A percentile compares a stretch with the other conserved stretches of the same genome.
Evolutionary conservation across 2,329 filamentous ascomycete species (phyloP).

Genomic region (Trichoderma semiorbis): DNA sequence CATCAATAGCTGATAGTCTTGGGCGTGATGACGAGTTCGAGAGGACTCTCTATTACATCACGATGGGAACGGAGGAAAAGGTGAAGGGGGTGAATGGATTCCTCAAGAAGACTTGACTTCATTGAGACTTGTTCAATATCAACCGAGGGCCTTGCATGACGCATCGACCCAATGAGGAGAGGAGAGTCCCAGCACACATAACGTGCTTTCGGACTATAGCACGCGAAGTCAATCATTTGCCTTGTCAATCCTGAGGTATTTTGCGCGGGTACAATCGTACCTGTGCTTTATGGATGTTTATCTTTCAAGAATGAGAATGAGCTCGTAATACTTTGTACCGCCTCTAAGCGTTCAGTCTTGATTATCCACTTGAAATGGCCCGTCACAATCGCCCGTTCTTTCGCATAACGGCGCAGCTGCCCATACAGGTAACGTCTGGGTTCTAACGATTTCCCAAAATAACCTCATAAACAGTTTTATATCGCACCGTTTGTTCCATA

Average conservation of each 20-base stretch:
- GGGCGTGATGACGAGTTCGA: slow-evolving; percentile 33
- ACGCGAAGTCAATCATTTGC: background rate
- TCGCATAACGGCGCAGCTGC: background rate
- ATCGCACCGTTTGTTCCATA: background rate
- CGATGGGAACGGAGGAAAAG: slow-evolving; percentile 34
- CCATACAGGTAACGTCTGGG: background rate
- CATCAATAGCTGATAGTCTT: slow-evolving; percentile 25
- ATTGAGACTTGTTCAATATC: background rate
- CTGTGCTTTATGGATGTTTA: background rate
- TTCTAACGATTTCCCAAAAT: background rate
- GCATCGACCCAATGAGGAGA: background rate
- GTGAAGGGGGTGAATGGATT: slow-evolving; percentile 29
- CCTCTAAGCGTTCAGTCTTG: background rate
- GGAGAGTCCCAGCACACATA: background rate
- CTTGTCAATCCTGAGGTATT: background rate
- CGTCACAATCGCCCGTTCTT: background rate
- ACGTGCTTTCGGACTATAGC: background rate
- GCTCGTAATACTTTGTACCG: background rate
- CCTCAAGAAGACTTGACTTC: slow-evolving; percentile 23
- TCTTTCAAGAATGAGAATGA: background rate
- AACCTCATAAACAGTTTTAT: background rate
- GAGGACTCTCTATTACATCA: slow-evolving; percentile 34
- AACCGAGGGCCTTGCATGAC: background rate
- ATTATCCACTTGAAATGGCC: background rate
- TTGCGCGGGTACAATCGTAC: background rate